Base-by-base conservation (phyloP, 352 stramenopile genomes). In the Aphanomyces invadans region DNA sequence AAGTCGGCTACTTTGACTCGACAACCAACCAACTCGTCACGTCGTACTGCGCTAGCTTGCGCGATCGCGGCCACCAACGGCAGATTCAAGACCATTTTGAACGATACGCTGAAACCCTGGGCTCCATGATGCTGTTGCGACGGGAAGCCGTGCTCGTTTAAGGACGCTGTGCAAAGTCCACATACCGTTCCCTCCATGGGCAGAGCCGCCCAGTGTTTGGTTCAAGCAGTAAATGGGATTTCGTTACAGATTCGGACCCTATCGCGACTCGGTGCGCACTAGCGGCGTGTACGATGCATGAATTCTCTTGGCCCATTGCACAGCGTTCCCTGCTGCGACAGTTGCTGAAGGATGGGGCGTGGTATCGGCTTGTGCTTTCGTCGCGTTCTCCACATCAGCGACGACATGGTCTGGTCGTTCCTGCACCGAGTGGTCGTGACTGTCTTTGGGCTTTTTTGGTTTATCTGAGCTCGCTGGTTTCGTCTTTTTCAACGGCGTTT, bases 1-100 rank as follows among this genome's bases (percentile, higher is more conserved):
- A 89, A 78, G 73, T 89, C 36, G 79, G 74, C 2, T 88, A 90
- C 70, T 86, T 88, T 55, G 69, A 74, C 4, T 21, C 54, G 29
- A 26, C n/a, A 3, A n/a, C 51, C 53, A 52, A 26, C 32, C 26
- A 73, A 21, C 68, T 89, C 11, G 62, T 89, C 39, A 75, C 72
- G 26, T 89, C 79, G 7, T 91, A 83, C 64, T 91, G 78, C 68
- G 74, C 74, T 2, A 77, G n/a, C n/a, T n/a, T 73, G 36, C 54
- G 62, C 19, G 72, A 66, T 7, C 51, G 57, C 4, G 21, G 23
- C 25, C 70, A 78, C 25, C 23, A 51, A 9, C 12, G 17, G 19
- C 62, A 49, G 31, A 70, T 77, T 25, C 42, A 36, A n/a, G 32
- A 54, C n/a, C 76, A 82, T 62, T 88, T 89, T 48, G 39, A 73